Conservation (phyloP, 495 filamentous ascomycete species). For the Xanthoparmelia taractica region DNA sequence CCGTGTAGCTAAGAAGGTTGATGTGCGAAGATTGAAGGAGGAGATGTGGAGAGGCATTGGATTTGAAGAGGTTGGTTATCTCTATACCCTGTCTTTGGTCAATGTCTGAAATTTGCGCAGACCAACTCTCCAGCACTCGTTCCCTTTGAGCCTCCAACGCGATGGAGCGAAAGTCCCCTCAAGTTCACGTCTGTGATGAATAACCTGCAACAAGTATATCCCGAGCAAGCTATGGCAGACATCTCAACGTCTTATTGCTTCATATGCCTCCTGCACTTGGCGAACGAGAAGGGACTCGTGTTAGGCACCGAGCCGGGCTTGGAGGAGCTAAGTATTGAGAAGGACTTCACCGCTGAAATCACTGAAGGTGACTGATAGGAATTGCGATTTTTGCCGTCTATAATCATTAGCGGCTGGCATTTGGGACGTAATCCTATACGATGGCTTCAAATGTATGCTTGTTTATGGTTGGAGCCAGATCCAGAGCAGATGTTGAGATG, state of each 20-base stretch:
- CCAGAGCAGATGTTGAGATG: constrained; percentile 3
- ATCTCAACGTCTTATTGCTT: constrained; percentile 97
- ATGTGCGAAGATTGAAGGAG: constrained; percentile 86
- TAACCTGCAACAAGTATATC: constrained; percentile 75
- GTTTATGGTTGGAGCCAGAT: not conserved
- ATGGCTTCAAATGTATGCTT: not conserved
- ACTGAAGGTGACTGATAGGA: constrained; percentile 14
- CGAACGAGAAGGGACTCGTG: constrained; percentile 87
- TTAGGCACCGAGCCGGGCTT: constrained; percentile 26
- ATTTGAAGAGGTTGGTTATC: constrained; percentile 39
- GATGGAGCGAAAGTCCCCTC: constrained; percentile 43
- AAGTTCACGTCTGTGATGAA: constrained; percentile 92
- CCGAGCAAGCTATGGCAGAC: constrained; percentile 73
- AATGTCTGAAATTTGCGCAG: constrained; percentile 17
- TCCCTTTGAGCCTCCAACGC: constrained; percentile 1
- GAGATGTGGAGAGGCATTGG: constrained; percentile 92
- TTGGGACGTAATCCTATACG: not conserved
- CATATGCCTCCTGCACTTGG: constrained; percentile 90
- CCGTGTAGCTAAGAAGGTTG: constrained; percentile 96
- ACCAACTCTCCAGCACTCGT: not conserved
- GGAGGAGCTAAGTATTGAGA: constrained; percentile 24
- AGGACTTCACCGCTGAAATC: constrained; percentile 23
- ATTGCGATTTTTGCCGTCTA: not conserved
- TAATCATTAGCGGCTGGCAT: constrained; percentile 9
- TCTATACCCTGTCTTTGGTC: constrained; percentile 4